These are phyloP conservation scores for Claviceps fusiformis DNA, from an alignment of 2,329 filamentous ascomycete species.

Conservation along the genomic window DNA sequence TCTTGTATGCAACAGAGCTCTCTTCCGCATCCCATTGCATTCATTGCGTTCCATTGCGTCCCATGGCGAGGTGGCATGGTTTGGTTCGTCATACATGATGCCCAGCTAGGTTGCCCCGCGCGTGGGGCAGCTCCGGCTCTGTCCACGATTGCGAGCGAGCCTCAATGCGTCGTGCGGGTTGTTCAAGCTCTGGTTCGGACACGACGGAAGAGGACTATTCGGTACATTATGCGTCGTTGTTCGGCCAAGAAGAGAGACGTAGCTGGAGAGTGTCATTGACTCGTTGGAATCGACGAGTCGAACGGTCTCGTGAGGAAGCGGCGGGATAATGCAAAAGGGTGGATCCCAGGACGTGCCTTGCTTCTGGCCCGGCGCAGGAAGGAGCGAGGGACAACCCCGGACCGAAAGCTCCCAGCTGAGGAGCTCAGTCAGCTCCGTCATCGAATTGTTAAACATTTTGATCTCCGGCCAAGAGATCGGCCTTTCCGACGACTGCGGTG, in stretches of 20 bases:
- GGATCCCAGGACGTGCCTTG: background rate
- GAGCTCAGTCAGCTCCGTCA: background rate
- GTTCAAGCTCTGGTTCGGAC: slow-evolving; percentile 9
- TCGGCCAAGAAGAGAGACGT: background rate
- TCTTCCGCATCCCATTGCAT: background rate
- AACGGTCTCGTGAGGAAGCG: background rate
- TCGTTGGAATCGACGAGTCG: background rate
- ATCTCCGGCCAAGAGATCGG: background rate
- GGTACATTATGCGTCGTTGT: slow-evolving; percentile 12
- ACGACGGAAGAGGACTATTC: slow-evolving; percentile 7
- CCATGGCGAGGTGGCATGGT: background rate
- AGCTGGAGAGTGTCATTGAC: background rate
- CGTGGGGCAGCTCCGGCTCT: slow-evolving; percentile 11
- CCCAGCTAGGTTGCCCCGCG: slow-evolving; percentile 12
- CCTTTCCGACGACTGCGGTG: no score
- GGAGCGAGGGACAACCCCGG: background rate
- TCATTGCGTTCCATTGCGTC: no score
- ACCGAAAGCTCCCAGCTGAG: background rate
- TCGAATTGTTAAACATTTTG: background rate
- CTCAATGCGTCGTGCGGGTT: slow-evolving; percentile 1
- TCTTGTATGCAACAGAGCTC: background rate
- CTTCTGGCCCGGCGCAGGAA: background rate
- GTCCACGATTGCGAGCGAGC: slow-evolving; percentile 1
- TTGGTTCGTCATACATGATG: slow-evolving; percentile 1
- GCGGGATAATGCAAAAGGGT: background rate